Conservation (phyloP, 2,329 filamentous ascomycete genomes). For the Pseudodiploospora longispora region DNA sequence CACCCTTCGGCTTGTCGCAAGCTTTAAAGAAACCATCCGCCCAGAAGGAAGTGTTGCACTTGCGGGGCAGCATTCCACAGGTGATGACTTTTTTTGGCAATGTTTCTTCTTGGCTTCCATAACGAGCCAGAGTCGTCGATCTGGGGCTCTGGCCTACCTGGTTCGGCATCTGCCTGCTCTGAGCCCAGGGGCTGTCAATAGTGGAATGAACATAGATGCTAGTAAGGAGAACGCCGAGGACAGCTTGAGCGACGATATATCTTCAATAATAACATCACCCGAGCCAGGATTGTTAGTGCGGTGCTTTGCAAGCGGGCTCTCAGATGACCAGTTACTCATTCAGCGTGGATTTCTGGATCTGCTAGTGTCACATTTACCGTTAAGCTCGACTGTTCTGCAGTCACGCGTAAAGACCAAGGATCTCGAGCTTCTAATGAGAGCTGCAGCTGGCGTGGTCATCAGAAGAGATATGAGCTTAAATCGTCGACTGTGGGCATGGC, state of each 20-base stretch:
- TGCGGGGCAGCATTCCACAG: constrained; percentile 46
- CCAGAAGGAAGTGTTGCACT: constrained; percentile 42
- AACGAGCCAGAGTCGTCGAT: constrained; percentile 75
- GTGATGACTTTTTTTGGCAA: constrained; percentile 94
- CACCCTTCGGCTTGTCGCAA: constrained; percentile 69
- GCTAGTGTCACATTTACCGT: constrained; percentile 79
- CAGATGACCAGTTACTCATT: constrained; percentile 81
- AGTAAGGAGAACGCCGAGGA: constrained; percentile 8
- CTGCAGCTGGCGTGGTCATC: constrained; percentile 79
- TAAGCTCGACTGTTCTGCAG: constrained; percentile 76
- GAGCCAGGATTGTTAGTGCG: constrained; percentile 86
- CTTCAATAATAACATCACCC: constrained; percentile 68
- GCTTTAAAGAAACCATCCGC: constrained; percentile 62
- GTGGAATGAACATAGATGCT: constrained; percentile 5
- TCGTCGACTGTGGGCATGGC: constrained; percentile 89
- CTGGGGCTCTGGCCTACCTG: constrained; percentile 83
- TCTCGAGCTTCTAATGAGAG: constrained; percentile 70
- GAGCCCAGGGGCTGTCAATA: constrained; percentile 9
- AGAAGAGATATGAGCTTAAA: constrained; percentile 96
- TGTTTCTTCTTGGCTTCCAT: constrained; percentile 92
- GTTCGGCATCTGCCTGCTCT: constrained; percentile 61
- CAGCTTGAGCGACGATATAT: constrained; percentile 40
- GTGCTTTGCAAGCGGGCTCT: constrained; percentile 83
- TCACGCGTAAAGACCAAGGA: constrained; percentile 64
- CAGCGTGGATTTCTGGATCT: constrained; percentile 92